These are phyloP conservation scores for Elsinoe australis DNA, from an alignment of 2,329 filamentous ascomycete genomes.

Conservation along the genomic window DNA sequence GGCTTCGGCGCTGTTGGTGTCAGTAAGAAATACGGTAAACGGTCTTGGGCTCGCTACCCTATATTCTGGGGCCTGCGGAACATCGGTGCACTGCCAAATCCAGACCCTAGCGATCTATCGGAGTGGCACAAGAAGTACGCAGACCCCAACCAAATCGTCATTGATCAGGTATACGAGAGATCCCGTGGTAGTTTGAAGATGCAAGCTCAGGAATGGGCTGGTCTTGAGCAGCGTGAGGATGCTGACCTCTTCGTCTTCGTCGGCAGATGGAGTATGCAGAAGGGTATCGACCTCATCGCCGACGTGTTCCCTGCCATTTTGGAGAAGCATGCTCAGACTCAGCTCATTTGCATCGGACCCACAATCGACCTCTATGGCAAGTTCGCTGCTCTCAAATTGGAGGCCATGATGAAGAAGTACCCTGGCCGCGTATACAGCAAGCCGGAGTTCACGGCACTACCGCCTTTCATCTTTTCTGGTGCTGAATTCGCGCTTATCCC, in stretches of 20 bases:
- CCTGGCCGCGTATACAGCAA: slow-evolving; percentile 60
- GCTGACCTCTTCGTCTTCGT: slow-evolving; percentile 63
- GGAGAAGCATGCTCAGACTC: slow-evolving; percentile 52
- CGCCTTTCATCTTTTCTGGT: slow-evolving; percentile 60
- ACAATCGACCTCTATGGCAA: slow-evolving; percentile 62
- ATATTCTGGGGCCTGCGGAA: slow-evolving; percentile 61
- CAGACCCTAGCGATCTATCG: slow-evolving; percentile 57
- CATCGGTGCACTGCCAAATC: slow-evolving; percentile 57
- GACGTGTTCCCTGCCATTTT: slow-evolving; percentile 58
- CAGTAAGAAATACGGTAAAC: slow-evolving; percentile 60
- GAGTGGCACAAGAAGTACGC: slow-evolving; percentile 51
- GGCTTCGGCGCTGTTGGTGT: slow-evolving; percentile 62
- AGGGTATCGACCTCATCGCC: slow-evolving; percentile 60
- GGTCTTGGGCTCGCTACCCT: slow-evolving; percentile 58
- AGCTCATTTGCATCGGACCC: slow-evolving; percentile 57
- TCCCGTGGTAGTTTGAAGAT: slow-evolving; percentile 47
- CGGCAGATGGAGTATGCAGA: slow-evolving; percentile 62
- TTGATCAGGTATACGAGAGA: slow-evolving; percentile 51
- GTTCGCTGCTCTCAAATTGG: slow-evolving; percentile 58
- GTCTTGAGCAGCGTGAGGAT: slow-evolving; percentile 52
- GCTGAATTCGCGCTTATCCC: slow-evolving; percentile 63
- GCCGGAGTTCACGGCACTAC: slow-evolving; percentile 59
- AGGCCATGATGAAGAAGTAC: slow-evolving; percentile 57
- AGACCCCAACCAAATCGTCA: slow-evolving; percentile 42
- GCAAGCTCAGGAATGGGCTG: slow-evolving; percentile 61